These are phyloP conservation scores for Paramecium pentaurelia DNA, from an alignment of 73 alveolate genomes.

Conservation along the genomic window DNA sequence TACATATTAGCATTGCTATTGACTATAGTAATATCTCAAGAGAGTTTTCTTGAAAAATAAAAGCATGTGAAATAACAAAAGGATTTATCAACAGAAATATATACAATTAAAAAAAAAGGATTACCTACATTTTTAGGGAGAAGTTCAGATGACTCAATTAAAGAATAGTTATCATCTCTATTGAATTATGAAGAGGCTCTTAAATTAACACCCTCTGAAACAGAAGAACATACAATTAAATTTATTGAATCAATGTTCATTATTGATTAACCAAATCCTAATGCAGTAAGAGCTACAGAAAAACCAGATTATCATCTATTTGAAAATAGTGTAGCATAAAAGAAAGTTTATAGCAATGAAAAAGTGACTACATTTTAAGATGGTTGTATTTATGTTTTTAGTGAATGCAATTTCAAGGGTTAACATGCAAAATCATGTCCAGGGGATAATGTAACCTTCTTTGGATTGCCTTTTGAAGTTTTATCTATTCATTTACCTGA, in stretches of 20 bases:
- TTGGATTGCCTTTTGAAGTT: background rate
- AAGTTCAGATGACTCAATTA: background rate
- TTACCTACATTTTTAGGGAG: background rate
- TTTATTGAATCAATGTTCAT: background rate
- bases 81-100: background rate
- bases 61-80: background rate
- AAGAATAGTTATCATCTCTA: background rate
- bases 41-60: background rate
- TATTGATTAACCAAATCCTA: background rate
- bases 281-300: background rate
- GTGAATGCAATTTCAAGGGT: background rate
- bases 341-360: background rate
- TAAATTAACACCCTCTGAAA: background rate
- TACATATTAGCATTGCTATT: background rate
- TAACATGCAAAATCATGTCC: slow-evolving; percentile 5
- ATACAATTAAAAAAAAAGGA: background rate
- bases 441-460: background rate
- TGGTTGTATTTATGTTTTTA: background rate
- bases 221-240: background rate
- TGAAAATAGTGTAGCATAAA: background rate
- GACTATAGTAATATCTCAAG: background rate
- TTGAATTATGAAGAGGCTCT: background rate
- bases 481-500: background rate
- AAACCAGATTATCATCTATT: background rate
- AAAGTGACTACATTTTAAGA: background rate